A percentile compares a stretch with the other conserved stretches of the same genome.
phyloP scores from a whole-genome alignment of 2,329 filamentous ascomycete genomes.

The Stromatinia cepivora region DNA sequence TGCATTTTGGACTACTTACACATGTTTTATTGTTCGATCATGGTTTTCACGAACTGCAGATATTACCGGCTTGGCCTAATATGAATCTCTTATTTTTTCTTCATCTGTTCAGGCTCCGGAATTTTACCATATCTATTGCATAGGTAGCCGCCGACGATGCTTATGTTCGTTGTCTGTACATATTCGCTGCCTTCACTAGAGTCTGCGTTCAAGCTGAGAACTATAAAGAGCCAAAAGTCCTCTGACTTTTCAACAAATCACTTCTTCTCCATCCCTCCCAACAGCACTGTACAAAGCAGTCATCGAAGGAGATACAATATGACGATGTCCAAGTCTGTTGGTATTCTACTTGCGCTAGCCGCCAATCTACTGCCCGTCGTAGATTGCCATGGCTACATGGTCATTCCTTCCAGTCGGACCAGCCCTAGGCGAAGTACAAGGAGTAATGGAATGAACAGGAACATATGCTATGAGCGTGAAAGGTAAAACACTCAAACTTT shows the following conservation, averaged over 20 bases:
- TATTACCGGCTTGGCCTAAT: slow-evolving; percentile 1
- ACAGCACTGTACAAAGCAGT: not conserved
- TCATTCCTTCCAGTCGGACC: slow-evolving; percentile 47
- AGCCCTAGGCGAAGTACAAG: slow-evolving; percentile 38
- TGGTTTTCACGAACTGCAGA: not conserved
- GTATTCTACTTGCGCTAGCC: not conserved
- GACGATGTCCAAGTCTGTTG: not conserved
- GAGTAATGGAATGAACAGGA: not conserved
- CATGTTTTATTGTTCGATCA: not conserved
- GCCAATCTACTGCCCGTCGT: not conserved
- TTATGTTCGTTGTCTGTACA: no score
- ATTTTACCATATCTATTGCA: not conserved
- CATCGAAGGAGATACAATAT: no score
- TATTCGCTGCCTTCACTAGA: not conserved
- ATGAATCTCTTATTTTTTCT: not conserved
- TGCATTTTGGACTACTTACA: not conserved
- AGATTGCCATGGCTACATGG: slow-evolving; percentile 50
- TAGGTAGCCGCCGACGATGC: not conserved
- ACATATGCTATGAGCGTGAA: slow-evolving; percentile 7
- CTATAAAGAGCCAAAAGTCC: not conserved
- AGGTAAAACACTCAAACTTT: slow-evolving; percentile 3
- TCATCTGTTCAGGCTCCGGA: not conserved
- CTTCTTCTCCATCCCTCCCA: not conserved
- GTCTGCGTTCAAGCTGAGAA: not conserved
- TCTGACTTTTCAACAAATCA: not conserved